Conservation (phyloP, 2,329 filamentous ascomycete genomes). For the Botrytis deweyae region DNA sequence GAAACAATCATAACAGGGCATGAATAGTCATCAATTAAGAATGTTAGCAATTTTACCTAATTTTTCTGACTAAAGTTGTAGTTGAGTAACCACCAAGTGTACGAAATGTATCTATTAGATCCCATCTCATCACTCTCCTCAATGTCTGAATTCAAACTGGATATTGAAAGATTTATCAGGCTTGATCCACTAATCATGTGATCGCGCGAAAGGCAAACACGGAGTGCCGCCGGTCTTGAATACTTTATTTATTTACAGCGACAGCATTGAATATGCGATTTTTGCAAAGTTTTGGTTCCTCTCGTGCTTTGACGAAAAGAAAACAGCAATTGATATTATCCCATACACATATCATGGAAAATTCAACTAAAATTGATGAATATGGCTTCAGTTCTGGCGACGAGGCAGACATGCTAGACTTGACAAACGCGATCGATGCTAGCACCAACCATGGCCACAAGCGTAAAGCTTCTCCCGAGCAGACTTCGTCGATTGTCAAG, state of each 20-base stretch:
- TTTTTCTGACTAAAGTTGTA: not conserved
- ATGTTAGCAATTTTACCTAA: not conserved
- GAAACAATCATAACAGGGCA: not conserved
- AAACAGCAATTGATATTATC: not conserved
- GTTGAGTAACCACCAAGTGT: not conserved
- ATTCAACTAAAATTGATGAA: slow-evolving; percentile 20
- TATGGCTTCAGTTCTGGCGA: slow-evolving; percentile 29
- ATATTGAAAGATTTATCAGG: not conserved
- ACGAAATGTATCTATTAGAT: not conserved
- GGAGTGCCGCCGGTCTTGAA: no score
- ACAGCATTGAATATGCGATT: not conserved
- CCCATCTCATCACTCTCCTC: not conserved
- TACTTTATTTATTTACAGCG: not conserved
- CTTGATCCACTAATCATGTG: slow-evolving; percentile 10
- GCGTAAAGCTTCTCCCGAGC: slow-evolving; percentile 16
- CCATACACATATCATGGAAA: not conserved
- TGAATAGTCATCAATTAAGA: not conserved
- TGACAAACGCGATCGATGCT: slow-evolving; percentile 12
- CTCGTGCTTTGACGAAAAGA: not conserved
- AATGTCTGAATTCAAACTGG: not conserved
- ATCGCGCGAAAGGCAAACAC: not conserved
- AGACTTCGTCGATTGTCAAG: slow-evolving; percentile 17
- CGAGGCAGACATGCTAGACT: slow-evolving; percentile 26
- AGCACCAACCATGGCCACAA: slow-evolving; percentile 15
- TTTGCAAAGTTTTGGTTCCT: not conserved